Evolutionary conservation across 345 rosid genomes (phyloP).

Genomic region (Mercurialis annua): DNA sequence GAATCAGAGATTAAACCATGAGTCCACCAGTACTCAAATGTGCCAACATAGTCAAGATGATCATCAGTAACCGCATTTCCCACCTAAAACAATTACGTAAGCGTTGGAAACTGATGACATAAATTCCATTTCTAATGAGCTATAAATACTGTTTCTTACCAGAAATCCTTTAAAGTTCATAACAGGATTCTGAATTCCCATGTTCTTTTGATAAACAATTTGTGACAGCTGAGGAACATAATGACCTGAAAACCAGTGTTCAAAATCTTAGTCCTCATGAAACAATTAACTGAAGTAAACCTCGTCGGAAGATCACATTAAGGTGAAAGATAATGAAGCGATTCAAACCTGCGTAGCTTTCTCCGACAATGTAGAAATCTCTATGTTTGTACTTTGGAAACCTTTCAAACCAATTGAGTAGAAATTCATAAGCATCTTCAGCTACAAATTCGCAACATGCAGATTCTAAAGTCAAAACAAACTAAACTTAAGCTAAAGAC

Average conservation of each 20-base stretch:
- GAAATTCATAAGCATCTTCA: conserved; percentile 81
- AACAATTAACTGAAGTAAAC: neutral
- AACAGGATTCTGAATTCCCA: conserved; percentile 54
- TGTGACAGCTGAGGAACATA: conserved; percentile 97
- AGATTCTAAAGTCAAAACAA: conserved; percentile 21
- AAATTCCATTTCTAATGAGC: neutral
- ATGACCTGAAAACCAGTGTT: conserved; percentile 57
- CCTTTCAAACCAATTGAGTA: conserved; percentile 86
- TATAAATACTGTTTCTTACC: conserved; percentile 41
- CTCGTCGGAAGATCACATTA: neutral
- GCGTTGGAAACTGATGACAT: conserved; percentile 4
- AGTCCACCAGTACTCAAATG: conserved; percentile 96
- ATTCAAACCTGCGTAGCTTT: conserved; percentile 82
- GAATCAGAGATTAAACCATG: conserved; percentile 94
- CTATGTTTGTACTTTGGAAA: conserved; percentile 93
- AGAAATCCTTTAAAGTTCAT: conserved; percentile 92
- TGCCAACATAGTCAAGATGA: conserved; percentile 72
- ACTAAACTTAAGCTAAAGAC: conserved; percentile 6
- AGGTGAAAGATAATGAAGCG: neutral
- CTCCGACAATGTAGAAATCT: conserved; percentile 92
- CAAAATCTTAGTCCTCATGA: conserved; percentile 7
- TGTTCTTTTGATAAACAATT: conserved; percentile 62
- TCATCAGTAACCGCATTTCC: conserved; percentile 97
- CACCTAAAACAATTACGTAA: conserved; percentile 43
- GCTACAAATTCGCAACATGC: conserved; percentile 43